Evolutionary conservation across 306 rosid species (phyloP).

Genomic region (Ochetophila trinervis): DNA sequence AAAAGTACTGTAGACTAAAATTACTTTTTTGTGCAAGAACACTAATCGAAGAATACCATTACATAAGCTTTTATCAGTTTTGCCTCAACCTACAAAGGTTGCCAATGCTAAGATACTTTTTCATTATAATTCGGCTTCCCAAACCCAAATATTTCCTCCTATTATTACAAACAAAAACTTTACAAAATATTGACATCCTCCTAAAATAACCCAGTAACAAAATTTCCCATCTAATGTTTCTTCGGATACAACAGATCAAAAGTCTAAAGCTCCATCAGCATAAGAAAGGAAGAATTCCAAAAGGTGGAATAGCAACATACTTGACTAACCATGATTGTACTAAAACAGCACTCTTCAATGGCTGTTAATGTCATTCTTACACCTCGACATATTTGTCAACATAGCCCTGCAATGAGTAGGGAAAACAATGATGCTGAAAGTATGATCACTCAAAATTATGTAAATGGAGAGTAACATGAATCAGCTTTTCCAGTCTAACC

Average conservation of each 20-base stretch:
- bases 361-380: slow-evolving; percentile 22
- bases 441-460: neutral
- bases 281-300: neutral
- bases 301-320: neutral
- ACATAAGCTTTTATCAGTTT: too few relatives aligned
- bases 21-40: too few relatives aligned
- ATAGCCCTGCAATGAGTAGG: slow-evolving; percentile 57
- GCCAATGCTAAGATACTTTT: too few relatives aligned
- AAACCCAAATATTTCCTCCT: neutral
- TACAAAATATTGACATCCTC: slow-evolving; percentile 12
- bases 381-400: slow-evolving; percentile 78
- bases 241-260: neutral
- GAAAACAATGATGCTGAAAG: slow-evolving; percentile 5
- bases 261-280: slow-evolving; percentile 1
- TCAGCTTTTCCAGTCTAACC: neutral
- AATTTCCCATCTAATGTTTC: slow-evolving; percentile 15
- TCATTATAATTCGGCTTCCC: too few relatives aligned
- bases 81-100: too few relatives aligned
- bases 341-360: slow-evolving; percentile 2
- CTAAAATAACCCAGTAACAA: slow-evolving; percentile 11
- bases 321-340: slow-evolving; percentile 1
- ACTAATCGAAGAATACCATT: too few relatives aligned
- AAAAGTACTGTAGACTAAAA: too few relatives aligned
- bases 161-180: slow-evolving; percentile 17
- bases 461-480: neutral